Evolutionary conservation across 495 filamentous ascomycete species (phyloP).

Genomic region (Evansstolkia leycettana): DNA sequence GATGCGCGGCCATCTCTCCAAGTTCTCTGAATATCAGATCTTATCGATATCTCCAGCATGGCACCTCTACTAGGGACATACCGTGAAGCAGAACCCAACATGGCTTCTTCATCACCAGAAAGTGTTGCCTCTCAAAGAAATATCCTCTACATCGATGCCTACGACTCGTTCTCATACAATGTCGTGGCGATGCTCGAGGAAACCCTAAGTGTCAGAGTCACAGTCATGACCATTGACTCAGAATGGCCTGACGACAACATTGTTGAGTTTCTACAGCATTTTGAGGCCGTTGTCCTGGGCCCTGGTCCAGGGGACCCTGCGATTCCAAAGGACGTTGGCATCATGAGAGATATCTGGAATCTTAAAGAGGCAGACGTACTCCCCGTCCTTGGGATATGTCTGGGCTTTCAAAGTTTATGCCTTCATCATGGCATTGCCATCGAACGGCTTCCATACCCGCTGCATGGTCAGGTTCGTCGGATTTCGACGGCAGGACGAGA

Average conservation of each 20-base stretch:
- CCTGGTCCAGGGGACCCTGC: constrained; percentile 63
- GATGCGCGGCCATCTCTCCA: too few relatives aligned
- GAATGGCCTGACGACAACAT: constrained; percentile 34
- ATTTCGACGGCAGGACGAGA: constrained; percentile 39
- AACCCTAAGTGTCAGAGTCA: constrained; percentile 50
- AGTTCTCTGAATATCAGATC: too few relatives aligned
- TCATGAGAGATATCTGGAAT: constrained; percentile 68
- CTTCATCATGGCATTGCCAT: constrained; percentile 53
- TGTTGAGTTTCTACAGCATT: constrained; percentile 40
- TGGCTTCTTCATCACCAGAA: constrained; percentile 1
- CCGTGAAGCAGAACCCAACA: constrained; percentile 6
- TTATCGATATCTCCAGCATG: too few relatives aligned
- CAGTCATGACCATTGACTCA: constrained; percentile 58
- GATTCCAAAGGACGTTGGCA: constrained; percentile 54
- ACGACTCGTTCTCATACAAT: constrained; percentile 94
- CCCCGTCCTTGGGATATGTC: constrained; percentile 79
- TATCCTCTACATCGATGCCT: constrained; percentile 83
- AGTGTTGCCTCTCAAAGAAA: constrained; percentile 15
- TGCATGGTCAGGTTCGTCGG: constrained; percentile 68
- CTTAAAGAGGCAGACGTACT: constrained; percentile 43
- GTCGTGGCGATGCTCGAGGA: constrained; percentile 68
- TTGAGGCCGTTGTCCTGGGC: constrained; percentile 68
- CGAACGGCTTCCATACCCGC: constrained; percentile 46
- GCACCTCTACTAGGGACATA: constrained; percentile 24
- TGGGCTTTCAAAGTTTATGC: constrained; percentile 82